These are phyloP conservation scores for Capsella bursapastoris DNA, from an alignment of 345 rosid genomes.

Conservation along the genomic window DNA sequence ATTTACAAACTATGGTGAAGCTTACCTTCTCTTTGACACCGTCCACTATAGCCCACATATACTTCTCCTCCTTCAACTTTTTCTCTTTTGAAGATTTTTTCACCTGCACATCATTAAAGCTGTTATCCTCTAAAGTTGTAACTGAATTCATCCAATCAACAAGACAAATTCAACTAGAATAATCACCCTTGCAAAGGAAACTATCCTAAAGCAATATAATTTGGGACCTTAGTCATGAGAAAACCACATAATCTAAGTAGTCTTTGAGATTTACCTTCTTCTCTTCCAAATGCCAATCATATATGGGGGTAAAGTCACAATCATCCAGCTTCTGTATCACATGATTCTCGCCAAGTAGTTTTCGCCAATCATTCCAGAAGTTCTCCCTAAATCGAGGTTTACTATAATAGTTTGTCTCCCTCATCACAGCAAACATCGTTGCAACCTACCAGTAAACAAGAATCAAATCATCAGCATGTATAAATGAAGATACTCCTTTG, in stretches of 20 bases:
- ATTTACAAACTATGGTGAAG: neutral
- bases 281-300: conserved; percentile 78
- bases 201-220: neutral
- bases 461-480: conserved; percentile 33
- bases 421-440: conserved; percentile 90
- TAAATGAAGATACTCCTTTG: neutral
- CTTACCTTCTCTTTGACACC: conserved; percentile 90
- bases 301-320: conserved; percentile 85
- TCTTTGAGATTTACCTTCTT: conserved; percentile 57
- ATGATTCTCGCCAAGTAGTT: conserved; percentile 76
- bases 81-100: conserved; percentile 75
- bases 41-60: conserved; percentile 94
- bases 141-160: neutral
- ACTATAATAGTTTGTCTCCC: conserved; percentile 73
- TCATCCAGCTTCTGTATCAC: conserved; percentile 67
- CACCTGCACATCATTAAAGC: conserved; percentile 57
- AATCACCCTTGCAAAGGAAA: neutral
- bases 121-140: neutral
- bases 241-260: neutral
- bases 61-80: conserved; percentile 75
- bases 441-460: conserved; percentile 64
- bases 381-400: conserved; percentile 72
- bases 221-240: neutral
- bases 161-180: neutral
- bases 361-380: conserved; percentile 90